Base-by-base conservation (phyloP, 768 basidiomycete genomes). In the Mycena capillaripes region DNA sequence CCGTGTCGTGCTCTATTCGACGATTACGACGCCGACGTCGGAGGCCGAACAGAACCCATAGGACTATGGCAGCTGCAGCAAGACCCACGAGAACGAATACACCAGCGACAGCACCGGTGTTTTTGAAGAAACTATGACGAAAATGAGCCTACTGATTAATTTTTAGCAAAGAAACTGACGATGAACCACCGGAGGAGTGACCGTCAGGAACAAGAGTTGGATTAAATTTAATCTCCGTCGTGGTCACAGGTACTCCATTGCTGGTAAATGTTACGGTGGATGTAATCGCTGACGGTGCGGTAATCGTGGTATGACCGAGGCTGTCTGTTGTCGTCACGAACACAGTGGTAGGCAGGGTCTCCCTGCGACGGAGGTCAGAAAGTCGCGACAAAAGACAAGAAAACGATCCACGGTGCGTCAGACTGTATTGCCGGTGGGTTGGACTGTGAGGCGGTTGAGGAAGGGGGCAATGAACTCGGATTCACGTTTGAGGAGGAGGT, bases 31-130 rank as follows among this genome's bases (percentile, higher is more conserved):
- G 88, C 71, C 91, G 89, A 57, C 92, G 88, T 29, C 91, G 90
- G 65, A 93, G 79, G 60, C 89, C 92, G 78, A 95, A 94, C 74
- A 93, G 81, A 66, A 92, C 85, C 88, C 90, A 94, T 57, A 95
- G 84, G 46, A 90, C 77, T 65, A 90, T 95, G 57, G 87, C 90
- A 25, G 89, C 91, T 32, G 84, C 91, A 4, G 95, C 92, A 23
- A 99, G 86, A 32, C 96, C 97, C 21, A 97, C 94, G 19, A 96
- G 91, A 44, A 95, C 90, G 77, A 98, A 99, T 10, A 96, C 94
- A 53, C 95, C 97, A 1, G 93, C 93, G 4, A 98, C 96, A 14
- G 96, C 97, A 23, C 96, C 96, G 27, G 92, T 94, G 79, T 97
- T 95, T 59, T 81, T 81, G 82, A 97, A 97, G 84, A 98, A 99